Evolutionary conservation across 371 early-diverging fungal genomes (phyloP).

Genomic region (Amoeboradix gromovi): DNA sequence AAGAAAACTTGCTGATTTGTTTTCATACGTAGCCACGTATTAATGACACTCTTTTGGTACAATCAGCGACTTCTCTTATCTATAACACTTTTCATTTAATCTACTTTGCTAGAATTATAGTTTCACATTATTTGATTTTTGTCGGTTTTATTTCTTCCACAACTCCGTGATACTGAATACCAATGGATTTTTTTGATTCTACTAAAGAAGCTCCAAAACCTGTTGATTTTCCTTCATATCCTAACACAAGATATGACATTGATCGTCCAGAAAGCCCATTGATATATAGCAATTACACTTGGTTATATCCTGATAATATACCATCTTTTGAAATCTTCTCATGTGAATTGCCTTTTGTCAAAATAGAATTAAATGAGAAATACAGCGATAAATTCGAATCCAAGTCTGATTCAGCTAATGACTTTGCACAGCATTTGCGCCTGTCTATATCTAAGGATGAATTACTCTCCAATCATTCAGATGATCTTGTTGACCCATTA

Average conservation of each 20-base stretch:
- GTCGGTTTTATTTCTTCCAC: no score
- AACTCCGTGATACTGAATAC: no score
- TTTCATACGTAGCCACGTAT: no score
- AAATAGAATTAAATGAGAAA: neutral
- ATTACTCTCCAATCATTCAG: neutral
- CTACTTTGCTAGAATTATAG: no score
- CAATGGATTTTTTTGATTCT: neutral
- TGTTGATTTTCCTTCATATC: neutral
- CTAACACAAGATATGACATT: neutral
- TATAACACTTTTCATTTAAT: no score
- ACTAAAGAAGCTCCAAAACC: neutral
- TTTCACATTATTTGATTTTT: no score
- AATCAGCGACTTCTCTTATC: no score
- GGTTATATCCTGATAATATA: neutral
- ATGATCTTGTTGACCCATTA: no score
- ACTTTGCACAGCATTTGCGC: neutral
- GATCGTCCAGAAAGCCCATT: neutral
- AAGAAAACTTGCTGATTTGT: no score
- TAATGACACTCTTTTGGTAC: no score
- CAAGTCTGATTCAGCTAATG: neutral
- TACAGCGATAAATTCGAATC: neutral
- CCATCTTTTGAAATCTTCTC: neutral
- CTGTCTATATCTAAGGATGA: neutral
- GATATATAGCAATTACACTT: neutral
- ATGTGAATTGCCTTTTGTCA: neutral